Percentiles rank a stretch among this genome's conserved stretches.
Conservation (phyloP, 257 asterid genomes). For the Lycium ferocissimum region DNA sequence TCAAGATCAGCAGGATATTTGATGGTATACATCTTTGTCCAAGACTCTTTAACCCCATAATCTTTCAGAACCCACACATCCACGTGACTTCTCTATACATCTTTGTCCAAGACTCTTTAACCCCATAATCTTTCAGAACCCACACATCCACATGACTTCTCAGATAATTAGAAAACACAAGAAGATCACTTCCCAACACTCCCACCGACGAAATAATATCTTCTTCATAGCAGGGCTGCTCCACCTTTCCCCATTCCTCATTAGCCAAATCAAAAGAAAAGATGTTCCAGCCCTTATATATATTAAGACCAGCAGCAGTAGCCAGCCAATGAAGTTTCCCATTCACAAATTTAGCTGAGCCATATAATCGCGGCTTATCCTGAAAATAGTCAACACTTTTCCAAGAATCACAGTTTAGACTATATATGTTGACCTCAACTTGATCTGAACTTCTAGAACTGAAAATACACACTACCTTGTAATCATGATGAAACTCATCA, state of each 20-base stretch:
- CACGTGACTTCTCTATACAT: not conserved
- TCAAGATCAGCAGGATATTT: not conserved
- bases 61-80: not conserved
- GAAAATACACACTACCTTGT: not conserved
- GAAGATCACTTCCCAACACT: not conserved
- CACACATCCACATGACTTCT: constrained; percentile 49
- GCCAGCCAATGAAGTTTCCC: constrained; percentile 1
- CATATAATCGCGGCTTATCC: not conserved
- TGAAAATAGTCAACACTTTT: not conserved
- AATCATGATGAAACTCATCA: not conserved
- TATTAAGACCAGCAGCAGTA: not conserved
- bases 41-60: not conserved
- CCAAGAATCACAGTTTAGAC: not conserved
- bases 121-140: constrained; percentile 51
- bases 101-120: too few relatives aligned
- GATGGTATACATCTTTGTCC: not conserved
- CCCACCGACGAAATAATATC: not conserved
- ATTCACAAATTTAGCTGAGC: constrained; percentile 9
- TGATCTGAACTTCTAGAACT: not conserved
- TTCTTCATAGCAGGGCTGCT: not conserved
- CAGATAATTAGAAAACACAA: not conserved
- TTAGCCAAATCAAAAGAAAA: not conserved
- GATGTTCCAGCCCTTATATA: not conserved
- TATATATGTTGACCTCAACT: not conserved
- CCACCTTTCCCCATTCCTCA: not conserved